Evolutionary conservation across 2,329 filamentous ascomycete species (phyloP), one percentile per base, ranked within the genome.

Genomic region (Aureobasidium sp.): DNA sequence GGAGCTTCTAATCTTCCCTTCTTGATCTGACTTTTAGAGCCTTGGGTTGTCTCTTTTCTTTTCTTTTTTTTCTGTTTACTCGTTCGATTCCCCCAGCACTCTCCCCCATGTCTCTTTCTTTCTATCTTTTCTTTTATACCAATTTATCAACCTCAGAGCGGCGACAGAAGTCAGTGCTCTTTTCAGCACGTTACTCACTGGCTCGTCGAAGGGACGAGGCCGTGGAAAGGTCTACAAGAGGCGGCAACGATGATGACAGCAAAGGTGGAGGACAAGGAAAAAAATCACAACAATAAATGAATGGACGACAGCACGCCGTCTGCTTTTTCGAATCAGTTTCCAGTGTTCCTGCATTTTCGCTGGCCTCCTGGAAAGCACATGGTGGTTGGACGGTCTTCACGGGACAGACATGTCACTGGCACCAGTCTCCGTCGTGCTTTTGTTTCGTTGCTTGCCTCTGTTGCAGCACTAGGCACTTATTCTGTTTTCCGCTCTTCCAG

Each of bases 1-100:
- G 53, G 53, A 51, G 53, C 54, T 58, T 50, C 34, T 49, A 51
- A 49, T 59, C 57, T 62, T 57, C 34, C 62, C 61, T 62, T 62
- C 61, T 61, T 64, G 44, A 50, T 62, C 29, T 47, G 48, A 50
- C 59, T 48, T 54, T 32, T 49, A 59, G 55, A 59, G 55, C 55
- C 36, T 59, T 51, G 57, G 48, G 47, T 60, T 60, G 57, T 50
- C 57, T 51, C 37, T 60, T 51, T 25, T 51, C 29, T 10, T 39
- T 37, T 39, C 32, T 58, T 49, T 14, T 21, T 57, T 49, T 44
- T 45, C 45, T 59, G 55, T n/a, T 59, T 59, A 49, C 47, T 44
- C 37, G 57, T 51, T 60, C 57, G 57, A 60, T 60, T 60, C 57
- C 57, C 57, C 57, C 57, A 60, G 57, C 47, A 60, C 47, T 34